Percentiles rank a stretch among this genome's conserved stretches.
Conservation (phyloP, 2,329 filamentous ascomycete species). For the Microdochium nivale region DNA sequence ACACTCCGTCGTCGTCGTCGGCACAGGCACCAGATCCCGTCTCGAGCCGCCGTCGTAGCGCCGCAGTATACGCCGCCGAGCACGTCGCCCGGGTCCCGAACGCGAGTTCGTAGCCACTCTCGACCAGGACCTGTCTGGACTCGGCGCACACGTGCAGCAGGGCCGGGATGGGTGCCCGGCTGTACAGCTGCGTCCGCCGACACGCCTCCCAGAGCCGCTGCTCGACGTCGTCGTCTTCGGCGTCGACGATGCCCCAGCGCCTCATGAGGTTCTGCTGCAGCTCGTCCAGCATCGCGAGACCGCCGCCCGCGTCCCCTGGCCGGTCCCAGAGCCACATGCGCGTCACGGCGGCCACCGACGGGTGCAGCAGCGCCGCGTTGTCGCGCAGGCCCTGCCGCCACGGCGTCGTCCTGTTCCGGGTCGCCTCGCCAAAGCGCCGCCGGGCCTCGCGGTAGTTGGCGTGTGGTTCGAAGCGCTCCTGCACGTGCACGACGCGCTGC, state of each 20-base stretch:
- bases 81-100: conserved; percentile 9
- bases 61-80: not conserved
- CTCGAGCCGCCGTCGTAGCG: not conserved
- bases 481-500: conserved; percentile 9
- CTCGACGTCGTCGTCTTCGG: conserved; percentile 1
- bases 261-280: no score
- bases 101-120: conserved; percentile 9
- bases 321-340: conserved; percentile 5
- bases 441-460: not conserved
- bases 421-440: conserved; percentile 2
- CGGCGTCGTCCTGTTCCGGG: not conserved
- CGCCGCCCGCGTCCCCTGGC: no score
- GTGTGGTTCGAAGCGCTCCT: conserved; percentile 1
- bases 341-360: conserved; percentile 8
- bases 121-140: conserved; percentile 12
- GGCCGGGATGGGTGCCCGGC: conserved; percentile 11
- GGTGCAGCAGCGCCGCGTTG: conserved; percentile 5
- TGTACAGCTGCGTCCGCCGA: conserved; percentile 7
- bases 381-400: not conserved
- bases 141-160: conserved; percentile 18
- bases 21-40: not conserved
- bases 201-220: conserved; percentile 6
- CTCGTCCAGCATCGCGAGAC: no score
- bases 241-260: conserved; percentile 4
- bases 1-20: not conserved